These are phyloP conservation scores for Claviceps purpurea DNA, from an alignment of 2,329 filamentous ascomycete species.

Conservation along the genomic window DNA sequence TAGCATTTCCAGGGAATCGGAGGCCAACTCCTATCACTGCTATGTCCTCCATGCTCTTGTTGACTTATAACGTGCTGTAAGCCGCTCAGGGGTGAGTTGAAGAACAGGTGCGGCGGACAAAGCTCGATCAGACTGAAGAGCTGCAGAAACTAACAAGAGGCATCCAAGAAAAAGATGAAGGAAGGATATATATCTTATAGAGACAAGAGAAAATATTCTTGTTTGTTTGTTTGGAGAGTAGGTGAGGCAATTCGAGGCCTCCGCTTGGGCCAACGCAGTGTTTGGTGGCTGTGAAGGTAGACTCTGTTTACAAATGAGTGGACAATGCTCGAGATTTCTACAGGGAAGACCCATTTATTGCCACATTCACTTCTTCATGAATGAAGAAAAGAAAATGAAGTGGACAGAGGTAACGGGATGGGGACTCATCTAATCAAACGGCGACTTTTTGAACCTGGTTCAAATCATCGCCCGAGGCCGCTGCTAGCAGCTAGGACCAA, in stretches of 20 bases:
- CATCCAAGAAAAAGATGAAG: background rate
- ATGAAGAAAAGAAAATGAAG: background rate
- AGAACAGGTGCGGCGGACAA: background rate
- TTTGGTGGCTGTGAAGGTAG: background rate
- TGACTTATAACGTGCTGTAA: background rate
- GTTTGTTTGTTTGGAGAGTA: background rate
- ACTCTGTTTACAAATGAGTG: background rate
- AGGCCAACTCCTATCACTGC: constrained; percentile 39
- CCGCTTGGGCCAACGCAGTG: background rate
- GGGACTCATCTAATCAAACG: constrained; percentile 1
- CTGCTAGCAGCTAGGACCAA: background rate
- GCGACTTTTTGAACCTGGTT: background rate
- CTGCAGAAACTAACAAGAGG: background rate
- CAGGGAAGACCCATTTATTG: constrained; percentile 1
- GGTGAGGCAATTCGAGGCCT: background rate
- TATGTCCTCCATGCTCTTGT: constrained; percentile 23
- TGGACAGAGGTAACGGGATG: background rate
- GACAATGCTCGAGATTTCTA: background rate
- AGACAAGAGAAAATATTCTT: background rate
- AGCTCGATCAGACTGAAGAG: background rate
- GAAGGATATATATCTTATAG: background rate
- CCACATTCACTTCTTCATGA: background rate
- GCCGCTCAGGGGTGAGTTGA: background rate
- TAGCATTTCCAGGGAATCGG: constrained; percentile 37
- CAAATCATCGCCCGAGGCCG: background rate